Conservation (phyloP, 768 basidiomycete genomes). For the Amanita subjunquillea region DNA sequence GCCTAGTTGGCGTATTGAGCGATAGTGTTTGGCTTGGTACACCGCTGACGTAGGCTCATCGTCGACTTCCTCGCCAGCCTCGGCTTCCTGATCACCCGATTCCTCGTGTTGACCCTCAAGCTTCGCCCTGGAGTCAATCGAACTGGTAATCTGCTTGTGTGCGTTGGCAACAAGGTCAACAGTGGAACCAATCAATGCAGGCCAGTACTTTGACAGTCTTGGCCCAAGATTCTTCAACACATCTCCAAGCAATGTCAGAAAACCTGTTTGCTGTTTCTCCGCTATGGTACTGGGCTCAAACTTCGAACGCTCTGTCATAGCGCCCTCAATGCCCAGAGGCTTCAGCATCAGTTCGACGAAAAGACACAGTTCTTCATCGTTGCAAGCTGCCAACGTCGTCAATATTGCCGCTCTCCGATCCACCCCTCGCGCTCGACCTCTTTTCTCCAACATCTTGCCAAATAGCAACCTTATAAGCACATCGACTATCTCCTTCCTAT, state of each 20-base stretch:
- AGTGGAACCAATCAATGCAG: constrained; percentile 57
- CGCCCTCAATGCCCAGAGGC: constrained; percentile 37
- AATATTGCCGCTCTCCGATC: constrained; percentile 72
- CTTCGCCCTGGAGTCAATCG: constrained; percentile 6
- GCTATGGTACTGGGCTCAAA: constrained; percentile 18
- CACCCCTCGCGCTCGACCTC: constrained; percentile 55
- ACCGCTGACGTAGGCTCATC: constrained; percentile 19
- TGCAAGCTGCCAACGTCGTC: constrained; percentile 56
- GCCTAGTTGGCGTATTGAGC: constrained; percentile 72
- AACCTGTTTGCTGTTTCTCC: constrained; percentile 72
- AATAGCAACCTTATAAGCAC: constrained; percentile 70
- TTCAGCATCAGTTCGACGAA: constrained; percentile 84
- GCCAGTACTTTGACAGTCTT: constrained; percentile 62
- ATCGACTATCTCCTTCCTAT: constrained; percentile 59
- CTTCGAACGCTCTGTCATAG: background rate
- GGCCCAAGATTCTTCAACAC: constrained; percentile 77
- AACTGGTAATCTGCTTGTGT: constrained; percentile 41
- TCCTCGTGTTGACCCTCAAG: constrained; percentile 22
- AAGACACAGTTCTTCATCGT: constrained; percentile 60
- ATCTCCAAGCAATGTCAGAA: constrained; percentile 75
- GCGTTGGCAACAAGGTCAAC: constrained; percentile 58
- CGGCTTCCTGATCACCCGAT: constrained; percentile 18
- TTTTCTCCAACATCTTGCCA: constrained; percentile 78
- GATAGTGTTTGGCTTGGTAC: constrained; percentile 26
- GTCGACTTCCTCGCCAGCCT: constrained; percentile 20